Evolutionary conservation across 345 rosid species (phyloP).

Genomic region (Punica granatum): DNA sequence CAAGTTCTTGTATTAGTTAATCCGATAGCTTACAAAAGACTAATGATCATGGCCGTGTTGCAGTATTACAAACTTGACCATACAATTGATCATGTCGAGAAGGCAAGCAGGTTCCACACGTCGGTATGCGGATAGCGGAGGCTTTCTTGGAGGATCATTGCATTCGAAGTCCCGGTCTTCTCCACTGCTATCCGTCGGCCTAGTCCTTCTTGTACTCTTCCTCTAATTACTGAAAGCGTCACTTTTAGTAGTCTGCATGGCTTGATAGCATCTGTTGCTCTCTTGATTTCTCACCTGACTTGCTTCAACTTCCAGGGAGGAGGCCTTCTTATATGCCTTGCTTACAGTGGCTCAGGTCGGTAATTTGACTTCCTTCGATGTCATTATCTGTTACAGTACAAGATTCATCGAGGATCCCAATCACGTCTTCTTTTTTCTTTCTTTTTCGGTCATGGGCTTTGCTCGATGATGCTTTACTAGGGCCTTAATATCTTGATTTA

Average conservation of each 20-base stretch:
- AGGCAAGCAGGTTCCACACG: constrained; percentile 76
- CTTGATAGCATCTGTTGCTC: neutral
- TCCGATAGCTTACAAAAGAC: neutral
- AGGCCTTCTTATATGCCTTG: neutral
- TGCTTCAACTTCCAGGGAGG: neutral
- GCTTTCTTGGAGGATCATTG: constrained; percentile 59
- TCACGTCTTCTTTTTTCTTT: neutral
- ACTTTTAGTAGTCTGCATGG: neutral
- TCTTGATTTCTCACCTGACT: neutral
- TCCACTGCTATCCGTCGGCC: constrained; percentile 61
- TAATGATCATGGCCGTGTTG: neutral
- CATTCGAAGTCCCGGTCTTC: constrained; percentile 82
- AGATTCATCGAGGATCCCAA: neutral
- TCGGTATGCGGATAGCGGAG: constrained; percentile 63
- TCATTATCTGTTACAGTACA: neutral
- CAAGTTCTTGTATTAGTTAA: no score
- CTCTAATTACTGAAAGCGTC: neutral
- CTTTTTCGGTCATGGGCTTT: no score
- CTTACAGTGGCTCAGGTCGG: constrained; percentile 1
- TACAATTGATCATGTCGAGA: constrained; percentile 52
- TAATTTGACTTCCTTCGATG: neutral
- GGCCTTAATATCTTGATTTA: no score
- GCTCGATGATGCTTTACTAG: no score
- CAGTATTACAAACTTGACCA: neutral
- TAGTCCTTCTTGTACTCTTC: constrained; percentile 51